phyloP scores from a whole-genome alignment of 805 yeast genomes.

The Metschnikowia gruessii region DNA sequence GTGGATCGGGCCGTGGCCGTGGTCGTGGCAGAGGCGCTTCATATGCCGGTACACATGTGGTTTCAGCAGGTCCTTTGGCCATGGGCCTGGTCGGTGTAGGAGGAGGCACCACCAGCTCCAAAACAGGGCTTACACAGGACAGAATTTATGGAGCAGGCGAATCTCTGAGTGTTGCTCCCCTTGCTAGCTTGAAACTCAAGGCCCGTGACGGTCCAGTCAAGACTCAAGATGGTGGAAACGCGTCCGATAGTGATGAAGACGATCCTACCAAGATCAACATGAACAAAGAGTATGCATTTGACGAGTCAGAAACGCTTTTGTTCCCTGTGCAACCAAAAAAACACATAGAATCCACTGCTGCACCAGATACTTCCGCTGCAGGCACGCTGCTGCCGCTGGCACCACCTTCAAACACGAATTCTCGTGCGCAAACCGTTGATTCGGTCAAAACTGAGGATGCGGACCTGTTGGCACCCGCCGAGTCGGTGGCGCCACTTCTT shows the following conservation, averaged over 20 bases:
- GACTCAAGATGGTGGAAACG: constrained; percentile 10
- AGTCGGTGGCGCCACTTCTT: constrained; percentile 3
- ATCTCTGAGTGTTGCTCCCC: constrained; percentile 37
- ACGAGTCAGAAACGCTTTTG: constrained; percentile 50
- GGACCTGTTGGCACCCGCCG: constrained; percentile 30
- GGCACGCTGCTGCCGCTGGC: constrained; percentile 24
- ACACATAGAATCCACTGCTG: constrained; percentile 26
- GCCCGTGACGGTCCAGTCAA: constrained; percentile 17
- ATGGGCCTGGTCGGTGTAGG: constrained; percentile 56
- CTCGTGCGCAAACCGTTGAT: constrained; percentile 15
- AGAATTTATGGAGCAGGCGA: constrained; percentile 44
- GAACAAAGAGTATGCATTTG: constrained; percentile 56
- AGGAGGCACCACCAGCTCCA: constrained; percentile 24
- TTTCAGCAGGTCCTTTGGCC: constrained; percentile 71
- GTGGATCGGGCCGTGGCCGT: constrained; percentile 33
- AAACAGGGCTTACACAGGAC: constrained; percentile 28
- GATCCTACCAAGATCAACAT: constrained; percentile 54
- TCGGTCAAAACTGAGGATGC: constrained; percentile 31
- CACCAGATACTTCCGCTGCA: constrained; percentile 20
- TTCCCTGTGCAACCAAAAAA: constrained; percentile 74
- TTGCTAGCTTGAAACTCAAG: constrained; percentile 35
- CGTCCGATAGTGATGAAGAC: constrained; percentile 43
- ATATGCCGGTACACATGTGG: constrained; percentile 56
- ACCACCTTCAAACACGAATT: constrained; percentile 1
- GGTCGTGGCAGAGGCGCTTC: constrained; percentile 38